phyloP scores from a whole-genome alignment of 1,284 basidiomycete species.

The Boletus sp. region DNA sequence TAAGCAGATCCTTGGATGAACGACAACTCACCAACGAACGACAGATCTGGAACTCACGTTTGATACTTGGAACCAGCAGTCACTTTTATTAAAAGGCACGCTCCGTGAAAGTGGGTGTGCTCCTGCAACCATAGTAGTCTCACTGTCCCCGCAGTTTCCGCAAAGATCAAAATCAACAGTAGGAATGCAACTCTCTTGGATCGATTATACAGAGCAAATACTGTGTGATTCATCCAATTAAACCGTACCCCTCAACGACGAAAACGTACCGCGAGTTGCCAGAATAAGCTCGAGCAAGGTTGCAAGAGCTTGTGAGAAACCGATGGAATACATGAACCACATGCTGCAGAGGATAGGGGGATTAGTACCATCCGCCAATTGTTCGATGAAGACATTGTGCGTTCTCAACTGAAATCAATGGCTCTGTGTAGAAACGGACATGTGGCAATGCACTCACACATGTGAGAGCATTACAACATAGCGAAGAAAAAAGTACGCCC shows the following conservation, averaged over 20 bases:
- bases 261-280: slow-evolving; percentile 19
- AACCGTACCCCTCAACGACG: neutral
- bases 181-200: slow-evolving; percentile 16
- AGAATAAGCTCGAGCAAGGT: slow-evolving; percentile 19
- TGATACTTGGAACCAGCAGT: slow-evolving; percentile 1
- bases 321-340: slow-evolving; percentile 13
- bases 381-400: slow-evolving; percentile 14
- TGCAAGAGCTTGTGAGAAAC: slow-evolving; percentile 9
- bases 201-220: slow-evolving; percentile 23
- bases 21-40: neutral
- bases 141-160: slow-evolving; percentile 7
- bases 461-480: slow-evolving; percentile 17
- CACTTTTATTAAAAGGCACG: slow-evolving; percentile 13
- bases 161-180: slow-evolving; percentile 12
- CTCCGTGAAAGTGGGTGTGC: neutral
- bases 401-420: slow-evolving; percentile 7
- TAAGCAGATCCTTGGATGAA: neutral
- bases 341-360: slow-evolving; percentile 10
- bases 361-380: slow-evolving; percentile 16
- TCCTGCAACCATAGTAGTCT: slow-evolving; percentile 7
- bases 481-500: slow-evolving; percentile 24
- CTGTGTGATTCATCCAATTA: slow-evolving; percentile 5
- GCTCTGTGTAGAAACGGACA: neutral
- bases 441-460: slow-evolving; percentile 11
- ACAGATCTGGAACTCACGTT: slow-evolving; percentile 5